Percentiles rank a stretch among this genome's conserved stretches.
phyloP scores from a whole-genome alignment of 202 grass and related monocot species.

The Dendrocalamus latiflorus region DNA sequence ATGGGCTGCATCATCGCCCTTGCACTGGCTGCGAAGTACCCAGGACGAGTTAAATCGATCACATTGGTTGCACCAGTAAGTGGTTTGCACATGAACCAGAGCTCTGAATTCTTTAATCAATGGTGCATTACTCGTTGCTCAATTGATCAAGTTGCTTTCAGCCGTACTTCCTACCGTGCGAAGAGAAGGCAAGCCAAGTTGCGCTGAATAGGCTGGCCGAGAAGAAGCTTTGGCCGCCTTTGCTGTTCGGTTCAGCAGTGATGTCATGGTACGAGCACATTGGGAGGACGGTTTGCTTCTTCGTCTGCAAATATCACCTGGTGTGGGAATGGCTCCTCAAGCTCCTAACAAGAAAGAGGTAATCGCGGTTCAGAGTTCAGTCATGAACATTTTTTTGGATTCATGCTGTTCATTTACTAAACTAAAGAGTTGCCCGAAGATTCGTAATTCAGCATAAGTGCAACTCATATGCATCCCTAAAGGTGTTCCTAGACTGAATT shows the following conservation, averaged over 20 bases:
- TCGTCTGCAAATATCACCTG: conserved; percentile 71
- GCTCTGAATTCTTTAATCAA: not conserved
- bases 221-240: conserved; percentile 84
- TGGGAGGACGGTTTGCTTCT: conserved; percentile 65
- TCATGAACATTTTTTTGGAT: not conserved
- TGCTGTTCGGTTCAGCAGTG: conserved; percentile 57
- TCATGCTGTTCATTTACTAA: not conserved
- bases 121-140: too few relatives aligned
- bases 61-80: conserved; percentile 72
- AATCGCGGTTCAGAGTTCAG: not conserved
- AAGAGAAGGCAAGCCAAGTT: conserved; percentile 45
- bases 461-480: not conserved
- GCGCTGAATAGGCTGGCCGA: conserved; percentile 56
- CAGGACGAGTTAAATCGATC: conserved; percentile 49
- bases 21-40: conserved; percentile 57
- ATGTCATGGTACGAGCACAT: conserved; percentile 99
- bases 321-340: conserved; percentile 56
- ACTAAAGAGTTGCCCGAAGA: not conserved
- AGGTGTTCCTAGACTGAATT: not conserved
- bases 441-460: not conserved
- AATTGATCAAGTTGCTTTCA: not conserved
- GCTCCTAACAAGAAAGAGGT: conserved; percentile 38
- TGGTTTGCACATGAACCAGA: not conserved
- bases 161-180: conserved; percentile 57
- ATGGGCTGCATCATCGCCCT: conserved; percentile 87